Evolutionary conservation across 106 monocot genomes (phyloP), one percentile per base, ranked within the genome.

Genomic region (Iris macrosiphon): DNA sequence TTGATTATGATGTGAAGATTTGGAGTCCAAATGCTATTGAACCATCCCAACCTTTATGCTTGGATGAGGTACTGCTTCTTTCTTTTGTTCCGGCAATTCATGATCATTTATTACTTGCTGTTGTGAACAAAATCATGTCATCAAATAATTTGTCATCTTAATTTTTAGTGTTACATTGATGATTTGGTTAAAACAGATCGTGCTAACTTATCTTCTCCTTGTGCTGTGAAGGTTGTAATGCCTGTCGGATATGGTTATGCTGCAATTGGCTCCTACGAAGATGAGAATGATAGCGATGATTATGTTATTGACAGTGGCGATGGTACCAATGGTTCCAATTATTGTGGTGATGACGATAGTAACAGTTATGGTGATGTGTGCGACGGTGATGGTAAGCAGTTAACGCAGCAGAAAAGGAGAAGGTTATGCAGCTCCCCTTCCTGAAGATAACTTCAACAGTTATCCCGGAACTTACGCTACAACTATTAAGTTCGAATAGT

Each of bases 1-100:
- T 89, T 45, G 89, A 86, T n/a, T 61, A 69, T 18, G 75, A 90
- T 57, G 57, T 96, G 39, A 96, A 96, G 60, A 68, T 96, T 46
- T 96, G 89, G 96, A 68, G 43, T 11, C 86, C 90, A n/a, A 75
- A 75, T 58, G 60, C 72, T 11, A n/a, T 32, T 2, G 83, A 83
- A 52, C 30, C 44, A 32, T 55, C 68, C 1, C 64, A 59, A 30
- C 71, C 71, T 26, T 40, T 77, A 59, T 69, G 74, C 28, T 20
- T 77, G 51, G 62, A 80, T 16, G 70, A 84, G 89, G 89, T 89
- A 74, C 0, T 37, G 22, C n/a, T 3, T 21, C n/a, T 21, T 47
- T 4, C 10, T 12, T 23, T 20, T 4, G 24, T 38, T 0, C n/a
- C n/a, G n/a, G n/a, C n/a, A n/a, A n/a, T n/a, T n/a, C n/a, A n/a